A percentile compares a stretch with the other conserved stretches of the same genome.
These are phyloP conservation scores for Parastagonospora nodorum DNA, from an alignment of 2,329 filamentous ascomycete genomes.

Conservation along the genomic window DNA sequence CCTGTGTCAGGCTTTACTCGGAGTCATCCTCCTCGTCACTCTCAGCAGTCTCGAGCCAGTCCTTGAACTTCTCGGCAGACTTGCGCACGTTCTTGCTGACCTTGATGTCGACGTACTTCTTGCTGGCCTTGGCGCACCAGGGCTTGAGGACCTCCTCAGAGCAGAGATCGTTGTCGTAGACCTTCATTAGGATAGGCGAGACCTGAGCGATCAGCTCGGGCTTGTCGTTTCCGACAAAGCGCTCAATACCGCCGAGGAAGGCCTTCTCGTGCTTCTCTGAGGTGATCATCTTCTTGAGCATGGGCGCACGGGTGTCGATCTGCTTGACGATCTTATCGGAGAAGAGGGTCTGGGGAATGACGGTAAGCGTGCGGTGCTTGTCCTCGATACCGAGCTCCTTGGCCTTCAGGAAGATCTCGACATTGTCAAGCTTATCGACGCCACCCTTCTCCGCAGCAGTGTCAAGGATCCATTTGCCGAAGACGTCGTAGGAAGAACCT, in stretches of 20 bases:
- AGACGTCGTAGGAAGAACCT: constrained; percentile 81
- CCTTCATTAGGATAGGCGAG: constrained; percentile 83
- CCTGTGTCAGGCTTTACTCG: constrained; percentile 18
- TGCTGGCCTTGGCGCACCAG: constrained; percentile 95
- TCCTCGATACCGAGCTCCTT: constrained; percentile 92
- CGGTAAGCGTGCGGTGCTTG: constrained; percentile 92
- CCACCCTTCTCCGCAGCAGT: constrained; percentile 71
- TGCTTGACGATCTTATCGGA: constrained; percentile 87
- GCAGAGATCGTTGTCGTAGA: constrained; percentile 90
- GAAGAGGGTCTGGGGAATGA: constrained; percentile 92
- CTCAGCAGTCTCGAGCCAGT: constrained; percentile 84
- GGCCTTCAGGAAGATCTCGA: constrained; percentile 94
- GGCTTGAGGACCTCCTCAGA: constrained; percentile 85
- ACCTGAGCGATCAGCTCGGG: constrained; percentile 78
- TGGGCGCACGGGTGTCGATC: constrained; percentile 78
- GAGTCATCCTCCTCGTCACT: constrained; percentile 53
- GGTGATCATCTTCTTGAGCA: constrained; percentile 91
- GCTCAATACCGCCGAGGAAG: constrained; percentile 91
- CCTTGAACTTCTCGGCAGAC: constrained; percentile 90
- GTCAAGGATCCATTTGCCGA: constrained; percentile 91
- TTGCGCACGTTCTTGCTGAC: constrained; percentile 96
- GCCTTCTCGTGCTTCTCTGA: constrained; percentile 96
- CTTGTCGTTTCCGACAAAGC: constrained; percentile 82
- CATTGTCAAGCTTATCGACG: constrained; percentile 79
- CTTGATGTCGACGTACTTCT: constrained; percentile 92